Evolutionary conservation across 768 basidiomycete genomes (phyloP), one percentile per base, ranked within the genome.

Genomic region (Psilocybe cyanescens): DNA sequence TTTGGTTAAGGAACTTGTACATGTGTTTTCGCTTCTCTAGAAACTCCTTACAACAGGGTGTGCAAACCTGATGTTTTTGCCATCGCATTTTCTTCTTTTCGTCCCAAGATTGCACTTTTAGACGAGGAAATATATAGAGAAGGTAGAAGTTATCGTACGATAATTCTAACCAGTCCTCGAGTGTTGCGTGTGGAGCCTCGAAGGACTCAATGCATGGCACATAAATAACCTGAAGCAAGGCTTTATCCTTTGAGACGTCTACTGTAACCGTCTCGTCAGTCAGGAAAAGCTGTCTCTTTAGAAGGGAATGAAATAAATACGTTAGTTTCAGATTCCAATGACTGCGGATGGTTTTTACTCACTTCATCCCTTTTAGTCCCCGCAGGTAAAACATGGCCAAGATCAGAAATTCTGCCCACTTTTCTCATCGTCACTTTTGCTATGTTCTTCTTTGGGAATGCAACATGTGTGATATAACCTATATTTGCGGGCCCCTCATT

Each of bases 91-190:
- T 66, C 30, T 58, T 59, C 37, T 67, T 72, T 0, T 78, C 67
- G 12, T 52, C 57, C 86, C 85, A 86, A 14, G 72, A 72, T 28
- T 52, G 55, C 37, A 77, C 72, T 8, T 61, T 41, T 52, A 85
- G 67, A 0, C 75, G 75, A 1, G 82, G 82, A 57, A 89, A 86
- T 1, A 58, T 61, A 62, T 84, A 89, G n/a, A 70, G 67, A 59
- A 83, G 69, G 58, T 82, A 90, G 71, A 89, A 92, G 58, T 86
- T 85, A 29, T 79, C 71, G 0, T 85, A 80, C 1, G 87, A 87
- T 24, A 79, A 66, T 11, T 76, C 65, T 3, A 88, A 68, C 87
- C 87, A 87, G 0, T 72, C 66, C 33, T 79, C 69, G 30, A 83
- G 60, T 24, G 66, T 68, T 12, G 62, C 59, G 28, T 71, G 51